These are phyloP conservation scores for Aspergillus eucalypticola DNA, from an alignment of 2,329 filamentous ascomycete genomes.

Conservation along the genomic window DNA sequence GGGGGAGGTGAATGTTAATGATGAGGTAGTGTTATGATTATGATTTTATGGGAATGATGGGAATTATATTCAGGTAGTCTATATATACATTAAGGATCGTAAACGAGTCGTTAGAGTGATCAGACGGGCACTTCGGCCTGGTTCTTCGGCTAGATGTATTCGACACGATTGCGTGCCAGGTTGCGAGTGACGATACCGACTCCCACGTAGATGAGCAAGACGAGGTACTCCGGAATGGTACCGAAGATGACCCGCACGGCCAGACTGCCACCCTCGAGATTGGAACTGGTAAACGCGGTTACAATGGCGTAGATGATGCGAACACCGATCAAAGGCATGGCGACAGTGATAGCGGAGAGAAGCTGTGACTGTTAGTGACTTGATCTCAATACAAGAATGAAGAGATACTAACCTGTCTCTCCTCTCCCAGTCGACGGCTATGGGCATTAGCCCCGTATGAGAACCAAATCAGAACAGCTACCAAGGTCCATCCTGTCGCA, in stretches of 20 bases:
- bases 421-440: background rate
- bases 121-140: background rate
- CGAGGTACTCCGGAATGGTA: background rate
- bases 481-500: background rate
- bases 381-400: background rate
- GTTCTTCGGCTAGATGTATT: background rate
- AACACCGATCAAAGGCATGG: background rate
- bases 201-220: background rate
- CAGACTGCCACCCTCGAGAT: background rate
- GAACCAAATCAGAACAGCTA: background rate
- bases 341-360: background rate
- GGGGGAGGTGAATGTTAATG: background rate
- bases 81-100: background rate
- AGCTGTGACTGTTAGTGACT: background rate
- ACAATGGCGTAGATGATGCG: background rate
- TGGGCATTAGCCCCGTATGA: background rate
- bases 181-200: background rate
- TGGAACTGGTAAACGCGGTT: background rate
- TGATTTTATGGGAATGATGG: background rate
- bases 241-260: background rate
- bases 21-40: background rate
- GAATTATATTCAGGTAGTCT: background rate
- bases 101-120: background rate
- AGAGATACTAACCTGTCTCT: background rate
- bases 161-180: background rate